These are phyloP conservation scores for Nephelium lappaceum DNA, from an alignment of 345 rosid species.

Conservation along the genomic window DNA sequence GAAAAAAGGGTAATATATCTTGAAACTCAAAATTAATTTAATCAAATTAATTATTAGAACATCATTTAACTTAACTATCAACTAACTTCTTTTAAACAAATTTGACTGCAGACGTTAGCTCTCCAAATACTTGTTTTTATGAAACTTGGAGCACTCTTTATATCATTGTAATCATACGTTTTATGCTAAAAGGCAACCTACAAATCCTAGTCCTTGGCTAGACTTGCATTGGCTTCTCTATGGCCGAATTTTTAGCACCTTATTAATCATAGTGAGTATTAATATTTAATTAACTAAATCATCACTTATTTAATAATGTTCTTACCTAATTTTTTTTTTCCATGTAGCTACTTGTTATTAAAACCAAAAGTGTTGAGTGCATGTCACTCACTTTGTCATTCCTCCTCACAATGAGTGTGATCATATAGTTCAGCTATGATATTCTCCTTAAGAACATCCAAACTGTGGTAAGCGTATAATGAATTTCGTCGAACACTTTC, in stretches of 20 bases:
- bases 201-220: slow-evolving; percentile 70
- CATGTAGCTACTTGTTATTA: slow-evolving; percentile 62
- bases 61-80: not conserved
- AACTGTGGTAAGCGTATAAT: slow-evolving; percentile 58
- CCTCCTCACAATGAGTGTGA: slow-evolving; percentile 77
- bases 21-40: not conserved
- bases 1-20: slow-evolving; percentile 46
- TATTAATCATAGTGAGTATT: slow-evolving; percentile 62
- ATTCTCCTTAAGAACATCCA: slow-evolving; percentile 57
- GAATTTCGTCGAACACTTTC: not conserved
- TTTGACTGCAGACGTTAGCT: slow-evolving; percentile 54
- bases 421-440: slow-evolving; percentile 82
- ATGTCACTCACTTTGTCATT: slow-evolving; percentile 86
- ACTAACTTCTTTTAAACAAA: not conserved
- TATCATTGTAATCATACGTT: slow-evolving; percentile 49
- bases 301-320: not conserved
- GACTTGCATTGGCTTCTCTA: slow-evolving; percentile 69
- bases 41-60: too few species aligned
- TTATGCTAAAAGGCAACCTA: slow-evolving; percentile 18
- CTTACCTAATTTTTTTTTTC: not conserved
- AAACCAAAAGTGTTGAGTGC: slow-evolving; percentile 84
- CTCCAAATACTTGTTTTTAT: slow-evolving; percentile 46
- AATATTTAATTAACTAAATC: not conserved
- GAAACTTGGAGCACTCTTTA: slow-evolving; percentile 60
- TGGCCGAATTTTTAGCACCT: slow-evolving; percentile 83